These are phyloP conservation scores for Saturnispora sekii DNA, from an alignment of 805 yeast species.

Conservation along the genomic window DNA sequence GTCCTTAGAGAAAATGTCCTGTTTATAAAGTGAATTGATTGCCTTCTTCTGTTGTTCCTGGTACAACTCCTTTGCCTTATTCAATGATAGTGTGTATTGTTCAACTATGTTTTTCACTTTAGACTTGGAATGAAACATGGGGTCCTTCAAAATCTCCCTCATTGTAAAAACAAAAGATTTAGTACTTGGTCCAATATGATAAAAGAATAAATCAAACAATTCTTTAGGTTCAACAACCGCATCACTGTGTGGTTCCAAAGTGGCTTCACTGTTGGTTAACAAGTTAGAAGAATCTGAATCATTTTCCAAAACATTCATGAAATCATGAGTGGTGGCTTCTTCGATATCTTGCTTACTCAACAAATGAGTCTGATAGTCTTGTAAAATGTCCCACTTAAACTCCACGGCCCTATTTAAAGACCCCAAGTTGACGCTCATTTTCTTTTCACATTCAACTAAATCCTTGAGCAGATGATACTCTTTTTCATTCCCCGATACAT, in stretches of 20 bases:
- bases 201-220: slow-evolving; percentile 57
- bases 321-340: slow-evolving; percentile 29
- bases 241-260: slow-evolving; percentile 30
- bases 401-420: slow-evolving; percentile 62
- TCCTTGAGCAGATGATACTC: slow-evolving; percentile 38
- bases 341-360: slow-evolving; percentile 15
- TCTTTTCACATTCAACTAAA: slow-evolving; percentile 42
- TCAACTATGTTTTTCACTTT: slow-evolving; percentile 31
- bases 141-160: slow-evolving; percentile 46
- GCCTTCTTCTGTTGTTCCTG: slow-evolving; percentile 48
- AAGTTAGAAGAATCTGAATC: slow-evolving; percentile 55
- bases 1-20: slow-evolving; percentile 38
- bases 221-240: slow-evolving; percentile 29
- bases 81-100: slow-evolving; percentile 38
- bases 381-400: slow-evolving; percentile 49
- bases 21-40: slow-evolving; percentile 46
- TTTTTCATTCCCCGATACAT: slow-evolving; percentile 41
- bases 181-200: slow-evolving; percentile 63
- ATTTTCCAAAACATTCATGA: slow-evolving; percentile 58
- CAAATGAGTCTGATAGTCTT: slow-evolving; percentile 1
- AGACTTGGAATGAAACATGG: slow-evolving; percentile 41
- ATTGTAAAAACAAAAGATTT: slow-evolving; percentile 57
- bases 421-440: slow-evolving; percentile 47
- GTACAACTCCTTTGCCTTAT: slow-evolving; percentile 45
- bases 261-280: slow-evolving; percentile 45